Percentiles rank a stretch among this genome's conserved stretches.
phyloP scores from a whole-genome alignment of 495 filamentous ascomycete genomes.

The Parmelia sp. region DNA sequence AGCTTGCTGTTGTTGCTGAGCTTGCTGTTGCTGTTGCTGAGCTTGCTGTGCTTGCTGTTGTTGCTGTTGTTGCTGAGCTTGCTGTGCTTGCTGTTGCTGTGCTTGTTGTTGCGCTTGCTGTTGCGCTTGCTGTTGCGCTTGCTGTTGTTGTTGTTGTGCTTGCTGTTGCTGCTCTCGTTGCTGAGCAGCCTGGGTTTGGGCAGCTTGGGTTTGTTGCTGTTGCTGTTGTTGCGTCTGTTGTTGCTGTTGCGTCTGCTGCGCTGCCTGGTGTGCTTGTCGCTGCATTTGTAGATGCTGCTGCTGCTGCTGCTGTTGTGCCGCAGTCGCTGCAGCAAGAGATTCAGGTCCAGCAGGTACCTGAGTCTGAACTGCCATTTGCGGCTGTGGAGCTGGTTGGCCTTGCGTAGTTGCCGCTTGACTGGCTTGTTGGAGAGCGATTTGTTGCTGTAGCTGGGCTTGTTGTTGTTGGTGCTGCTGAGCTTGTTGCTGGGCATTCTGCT shows the following conservation, averaged over 20 bases:
- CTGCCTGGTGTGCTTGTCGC: constrained; percentile 7
- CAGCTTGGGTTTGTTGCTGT: no score
- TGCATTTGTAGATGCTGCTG: constrained; percentile 27
- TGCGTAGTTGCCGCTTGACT: constrained; percentile 31
- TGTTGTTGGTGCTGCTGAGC: constrained; percentile 37
- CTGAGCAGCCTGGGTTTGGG: no score
- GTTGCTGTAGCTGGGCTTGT: constrained; percentile 32
- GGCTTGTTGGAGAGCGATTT: constrained; percentile 38
- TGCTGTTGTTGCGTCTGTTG: not conserved
- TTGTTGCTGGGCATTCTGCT: constrained; percentile 34
- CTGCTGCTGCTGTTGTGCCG: constrained; percentile 45
- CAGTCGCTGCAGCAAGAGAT: constrained; percentile 18
- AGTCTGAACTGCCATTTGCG: constrained; percentile 22
- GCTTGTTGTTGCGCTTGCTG: constrained; percentile 30
- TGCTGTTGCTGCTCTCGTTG: not conserved
- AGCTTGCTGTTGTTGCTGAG: constrained; percentile 20
- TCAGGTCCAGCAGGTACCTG: constrained; percentile 23
- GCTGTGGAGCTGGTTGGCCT: constrained; percentile 24
- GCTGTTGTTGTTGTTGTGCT: constrained; percentile 21
- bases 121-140: constrained; percentile 31
- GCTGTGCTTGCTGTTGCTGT: not conserved
- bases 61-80: constrained; percentile 26
- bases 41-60: constrained; percentile 32
- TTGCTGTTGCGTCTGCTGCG: not conserved
- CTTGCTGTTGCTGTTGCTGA: constrained; percentile 25